These are phyloP conservation scores for Coniochaeta sp. DNA, from an alignment of 2,329 filamentous ascomycete genomes.

Conservation along the genomic window DNA sequence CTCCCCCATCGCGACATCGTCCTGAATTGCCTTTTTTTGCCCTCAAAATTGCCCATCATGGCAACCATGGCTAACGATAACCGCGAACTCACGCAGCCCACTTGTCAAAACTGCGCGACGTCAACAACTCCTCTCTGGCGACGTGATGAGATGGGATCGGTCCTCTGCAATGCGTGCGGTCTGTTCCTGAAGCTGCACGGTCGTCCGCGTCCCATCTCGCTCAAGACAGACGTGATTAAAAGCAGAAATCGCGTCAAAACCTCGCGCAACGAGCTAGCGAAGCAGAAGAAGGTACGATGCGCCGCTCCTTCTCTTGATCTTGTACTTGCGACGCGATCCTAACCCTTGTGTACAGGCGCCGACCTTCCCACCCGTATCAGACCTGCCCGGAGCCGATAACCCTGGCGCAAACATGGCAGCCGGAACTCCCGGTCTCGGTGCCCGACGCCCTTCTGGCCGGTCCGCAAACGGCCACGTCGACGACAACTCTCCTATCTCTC, in stretches of 20 bases:
- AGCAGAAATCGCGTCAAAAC: conserved; percentile 97
- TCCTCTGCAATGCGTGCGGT: conserved; percentile 97
- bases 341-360: background rate
- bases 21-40: background rate
- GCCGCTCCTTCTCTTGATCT: background rate
- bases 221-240: conserved; percentile 99
- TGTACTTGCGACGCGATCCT: background rate
- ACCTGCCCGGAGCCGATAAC: conserved; percentile 36
- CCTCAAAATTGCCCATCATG: conserved; percentile 26
- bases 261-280: conserved; percentile 64
- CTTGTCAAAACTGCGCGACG: conserved; percentile 93
- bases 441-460: conserved; percentile 61
- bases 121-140: conserved; percentile 96
- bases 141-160: conserved; percentile 88
- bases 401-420: conserved; percentile 42
- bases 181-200: conserved; percentile 96
- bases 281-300: conserved; percentile 68
- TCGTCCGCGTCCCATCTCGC: conserved; percentile 82
- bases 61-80: conserved; percentile 47
- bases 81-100: conserved; percentile 69
- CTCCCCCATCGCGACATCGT: conserved; percentile 7
- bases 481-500: conserved; percentile 70
- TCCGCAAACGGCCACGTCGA: conserved; percentile 65
- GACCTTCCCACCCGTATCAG: conserved; percentile 6
- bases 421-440: conserved; percentile 23